Evolutionary conservation across 225 moss, liverwort and hornwort species (phyloP).

Genomic region (Bryum argenteum): DNA sequence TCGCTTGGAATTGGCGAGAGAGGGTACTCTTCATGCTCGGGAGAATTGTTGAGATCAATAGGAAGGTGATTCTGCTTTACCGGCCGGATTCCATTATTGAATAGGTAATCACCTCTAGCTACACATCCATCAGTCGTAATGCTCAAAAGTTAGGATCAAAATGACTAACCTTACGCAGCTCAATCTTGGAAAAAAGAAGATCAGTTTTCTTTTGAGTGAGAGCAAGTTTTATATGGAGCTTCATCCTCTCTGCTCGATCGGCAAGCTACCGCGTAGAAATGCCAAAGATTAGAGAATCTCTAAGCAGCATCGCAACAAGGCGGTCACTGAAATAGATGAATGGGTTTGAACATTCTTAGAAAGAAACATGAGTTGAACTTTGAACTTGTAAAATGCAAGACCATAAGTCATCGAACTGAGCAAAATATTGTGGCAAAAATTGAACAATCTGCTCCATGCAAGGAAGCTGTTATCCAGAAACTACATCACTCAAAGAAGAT

Average conservation of each 20-base stretch:
- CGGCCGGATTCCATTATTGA: too few relatives aligned
- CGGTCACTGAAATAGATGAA: neutral
- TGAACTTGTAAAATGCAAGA: slow-evolving; percentile 1
- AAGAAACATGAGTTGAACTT: neutral
- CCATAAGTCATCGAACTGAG: neutral
- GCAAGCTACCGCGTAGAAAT: neutral
- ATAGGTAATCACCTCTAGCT: neutral
- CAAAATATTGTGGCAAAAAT: slow-evolving; percentile 35
- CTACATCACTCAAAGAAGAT: neutral
- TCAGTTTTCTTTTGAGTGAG: slow-evolving; percentile 65
- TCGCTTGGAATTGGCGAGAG: too few relatives aligned
- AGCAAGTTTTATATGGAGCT: slow-evolving; percentile 60
- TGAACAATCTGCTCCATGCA: slow-evolving; percentile 57
- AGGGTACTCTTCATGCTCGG: too few relatives aligned
- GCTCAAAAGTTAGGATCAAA: slow-evolving; percentile 17
- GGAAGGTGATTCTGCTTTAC: too few relatives aligned
- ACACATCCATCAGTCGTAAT: neutral
- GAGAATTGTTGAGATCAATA: too few relatives aligned
- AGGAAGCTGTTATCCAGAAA: slow-evolving; percentile 41
- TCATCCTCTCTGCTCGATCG: slow-evolving; percentile 52
- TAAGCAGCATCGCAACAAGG: slow-evolving; percentile 2
- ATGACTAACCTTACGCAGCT: slow-evolving; percentile 45
- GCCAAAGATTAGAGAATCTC: slow-evolving; percentile 3
- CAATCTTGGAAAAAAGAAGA: slow-evolving; percentile 62
- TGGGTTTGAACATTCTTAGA: neutral